These are phyloP conservation scores for Kodamaea laetipori DNA, from an alignment of 805 yeast species.

Conservation along the genomic window DNA sequence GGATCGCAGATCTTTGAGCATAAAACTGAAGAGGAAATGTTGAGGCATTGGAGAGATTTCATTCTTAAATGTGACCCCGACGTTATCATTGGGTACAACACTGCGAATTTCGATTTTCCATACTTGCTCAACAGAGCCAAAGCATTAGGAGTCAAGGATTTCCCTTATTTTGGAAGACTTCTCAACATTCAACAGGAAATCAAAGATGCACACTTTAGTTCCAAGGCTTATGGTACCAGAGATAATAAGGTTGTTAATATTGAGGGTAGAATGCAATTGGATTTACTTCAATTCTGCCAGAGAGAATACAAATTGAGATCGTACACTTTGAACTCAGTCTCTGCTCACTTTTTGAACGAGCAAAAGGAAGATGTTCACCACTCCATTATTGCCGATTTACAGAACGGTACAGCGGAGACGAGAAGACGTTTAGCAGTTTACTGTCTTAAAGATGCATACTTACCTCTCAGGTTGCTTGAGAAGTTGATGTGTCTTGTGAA, in stretches of 20 bases:
- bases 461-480: conserved; percentile 85
- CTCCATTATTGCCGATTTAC: conserved; percentile 91
- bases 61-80: conserved; percentile 88
- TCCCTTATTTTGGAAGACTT: conserved; percentile 88
- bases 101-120: conserved; percentile 93
- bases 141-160: conserved; percentile 62
- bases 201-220: conserved; percentile 80
- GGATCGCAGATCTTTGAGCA: conserved; percentile 87
- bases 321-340: conserved; percentile 91
- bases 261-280: conserved; percentile 95
- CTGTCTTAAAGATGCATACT: conserved; percentile 93
- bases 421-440: conserved; percentile 95
- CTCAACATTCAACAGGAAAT: conserved; percentile 68
- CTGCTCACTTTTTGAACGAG: conserved; percentile 90
- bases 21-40: conserved; percentile 77
- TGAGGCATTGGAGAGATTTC: conserved; percentile 84
- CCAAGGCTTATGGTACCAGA: conserved; percentile 95
- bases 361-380: conserved; percentile 99
- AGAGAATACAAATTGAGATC: conserved; percentile 94
- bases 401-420: conserved; percentile 89
- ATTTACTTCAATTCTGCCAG: conserved; percentile 87
- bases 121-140: conserved; percentile 85
- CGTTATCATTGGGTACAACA: conserved; percentile 94
- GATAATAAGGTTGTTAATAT: conserved; percentile 89
- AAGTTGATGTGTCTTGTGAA: conserved; percentile 95